phyloP scores from a whole-genome alignment of 1,284 basidiomycete genomes.

The Cutaneotrichosporon cyanovorans region DNA sequence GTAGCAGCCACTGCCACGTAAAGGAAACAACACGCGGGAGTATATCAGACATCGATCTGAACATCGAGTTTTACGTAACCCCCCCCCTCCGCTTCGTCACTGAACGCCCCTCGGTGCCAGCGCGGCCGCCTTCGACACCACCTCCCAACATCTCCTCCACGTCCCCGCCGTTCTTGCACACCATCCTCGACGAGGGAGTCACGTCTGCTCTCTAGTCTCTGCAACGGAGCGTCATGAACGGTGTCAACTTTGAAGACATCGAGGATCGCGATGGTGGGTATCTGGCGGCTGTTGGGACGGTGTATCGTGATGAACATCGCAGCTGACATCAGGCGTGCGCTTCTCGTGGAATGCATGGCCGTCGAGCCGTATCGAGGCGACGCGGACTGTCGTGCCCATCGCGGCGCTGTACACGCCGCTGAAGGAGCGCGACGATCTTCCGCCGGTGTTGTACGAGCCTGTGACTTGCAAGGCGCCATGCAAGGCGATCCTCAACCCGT shows the following conservation, averaged over 20 bases:
- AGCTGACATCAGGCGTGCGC: slow-evolving; percentile 59
- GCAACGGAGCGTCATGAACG: slow-evolving; percentile 29
- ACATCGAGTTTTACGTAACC: too few relatives aligned
- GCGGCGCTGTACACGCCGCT: slow-evolving; percentile 95
- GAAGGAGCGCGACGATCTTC: slow-evolving; percentile 89
- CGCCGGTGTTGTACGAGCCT: slow-evolving; percentile 94
- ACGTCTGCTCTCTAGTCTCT: neutral
- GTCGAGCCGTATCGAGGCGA: slow-evolving; percentile 93
- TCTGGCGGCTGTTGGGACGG: neutral
- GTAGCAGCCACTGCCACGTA: too few relatives aligned
- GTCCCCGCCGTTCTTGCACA: neutral
- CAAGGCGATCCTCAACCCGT: slow-evolving; percentile 93
- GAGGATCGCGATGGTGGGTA: slow-evolving; percentile 57
- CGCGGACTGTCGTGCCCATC: slow-evolving; percentile 95
- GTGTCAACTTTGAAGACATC: slow-evolving; percentile 49
- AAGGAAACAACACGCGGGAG: too few relatives aligned
- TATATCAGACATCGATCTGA: too few relatives aligned
- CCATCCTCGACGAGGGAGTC: neutral
- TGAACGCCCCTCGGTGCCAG: neutral
- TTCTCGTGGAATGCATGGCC: slow-evolving; percentile 99
- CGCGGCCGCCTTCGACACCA: neutral
- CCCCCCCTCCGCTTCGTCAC: too few relatives aligned
- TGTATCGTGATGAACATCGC: neutral
- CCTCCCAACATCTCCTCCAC: neutral
- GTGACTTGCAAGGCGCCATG: slow-evolving; percentile 98